Evolutionary conservation across 2,329 filamentous ascomycete genomes (phyloP).

Genomic region (Pyricularia sp.): DNA sequence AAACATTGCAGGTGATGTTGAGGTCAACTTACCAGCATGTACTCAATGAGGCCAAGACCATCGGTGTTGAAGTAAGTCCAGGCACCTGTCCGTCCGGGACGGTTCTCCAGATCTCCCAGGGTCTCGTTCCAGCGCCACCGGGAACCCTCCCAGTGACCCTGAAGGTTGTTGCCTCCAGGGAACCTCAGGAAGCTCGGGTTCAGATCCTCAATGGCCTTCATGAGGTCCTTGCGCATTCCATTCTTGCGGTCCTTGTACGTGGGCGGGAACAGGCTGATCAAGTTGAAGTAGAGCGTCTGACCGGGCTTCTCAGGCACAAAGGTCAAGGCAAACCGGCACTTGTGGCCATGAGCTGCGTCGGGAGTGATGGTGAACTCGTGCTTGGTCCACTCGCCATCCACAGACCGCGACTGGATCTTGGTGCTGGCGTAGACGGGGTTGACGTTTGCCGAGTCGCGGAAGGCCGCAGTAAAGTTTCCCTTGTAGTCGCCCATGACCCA

Average conservation of each 20-base stretch:
- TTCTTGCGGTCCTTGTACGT: conserved; percentile 50
- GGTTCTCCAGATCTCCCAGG: conserved; percentile 40
- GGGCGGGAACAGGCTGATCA: conserved; percentile 51
- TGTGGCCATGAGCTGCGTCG: conserved; percentile 25
- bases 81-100: conserved; percentile 44
- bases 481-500: conserved; percentile 40
- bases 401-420: conserved; percentile 32
- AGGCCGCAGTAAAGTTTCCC: conserved; percentile 35
- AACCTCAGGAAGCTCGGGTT: conserved; percentile 52
- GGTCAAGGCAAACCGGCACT: not conserved
- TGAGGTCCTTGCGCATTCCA: conserved; percentile 46
- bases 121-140: conserved; percentile 45
- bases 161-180: conserved; percentile 56
- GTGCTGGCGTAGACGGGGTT: conserved; percentile 24
- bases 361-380: conserved; percentile 45
- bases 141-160: conserved; percentile 30
- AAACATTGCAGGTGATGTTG: not conserved
- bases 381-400: conserved; percentile 37
- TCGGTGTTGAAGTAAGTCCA: conserved; percentile 56
- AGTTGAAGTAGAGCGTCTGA: conserved; percentile 39
- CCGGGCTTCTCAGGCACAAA: conserved; percentile 23
- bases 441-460: conserved; percentile 17
- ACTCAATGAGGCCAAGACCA: conserved; percentile 53
- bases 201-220: conserved; percentile 37
- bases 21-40: conserved; percentile 32